Conservation (phyloP, 2,329 filamentous ascomycete species). For the Pseudocercospora pini-densiflorae region DNA sequence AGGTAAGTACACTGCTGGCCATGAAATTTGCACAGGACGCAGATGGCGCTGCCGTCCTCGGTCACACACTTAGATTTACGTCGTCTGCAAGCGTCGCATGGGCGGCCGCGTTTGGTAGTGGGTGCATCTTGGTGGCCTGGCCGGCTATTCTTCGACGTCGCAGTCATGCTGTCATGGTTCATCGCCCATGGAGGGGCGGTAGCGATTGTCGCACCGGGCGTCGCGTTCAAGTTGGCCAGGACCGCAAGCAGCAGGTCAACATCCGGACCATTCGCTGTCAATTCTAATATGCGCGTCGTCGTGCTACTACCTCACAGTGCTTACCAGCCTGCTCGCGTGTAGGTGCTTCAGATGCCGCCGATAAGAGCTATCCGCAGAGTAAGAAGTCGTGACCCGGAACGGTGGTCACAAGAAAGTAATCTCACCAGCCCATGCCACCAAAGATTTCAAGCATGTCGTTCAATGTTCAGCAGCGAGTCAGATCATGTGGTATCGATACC, state of each 20-base stretch:
- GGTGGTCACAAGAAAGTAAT: background rate
- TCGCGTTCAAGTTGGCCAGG: background rate
- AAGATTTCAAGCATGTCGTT: background rate
- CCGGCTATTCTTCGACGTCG: constrained; percentile 17
- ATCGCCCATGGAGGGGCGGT: background rate
- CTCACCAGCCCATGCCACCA: background rate
- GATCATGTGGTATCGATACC: background rate
- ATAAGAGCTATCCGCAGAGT: background rate
- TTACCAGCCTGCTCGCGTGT: too few relatives aligned
- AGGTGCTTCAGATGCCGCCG: background rate
- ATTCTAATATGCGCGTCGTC: background rate
- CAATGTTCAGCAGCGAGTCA: background rate
- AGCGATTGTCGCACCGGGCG: constrained; percentile 11
- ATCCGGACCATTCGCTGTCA: background rate
- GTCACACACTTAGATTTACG: constrained; percentile 35
- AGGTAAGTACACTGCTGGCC: constrained; percentile 76
- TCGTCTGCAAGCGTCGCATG: constrained; percentile 30
- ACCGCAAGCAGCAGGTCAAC: background rate
- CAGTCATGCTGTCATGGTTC: constrained; percentile 1
- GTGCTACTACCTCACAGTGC: background rate
- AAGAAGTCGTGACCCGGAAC: too few relatives aligned
- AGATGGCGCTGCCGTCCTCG: constrained; percentile 29
- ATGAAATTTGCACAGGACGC: constrained; percentile 51
- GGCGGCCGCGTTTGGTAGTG: constrained; percentile 22
- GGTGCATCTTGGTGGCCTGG: constrained; percentile 12